A percentile compares a stretch with the other conserved stretches of the same genome.
Conservation (phyloP, 139 green algal species). For the Picochlorum sp. region DNA sequence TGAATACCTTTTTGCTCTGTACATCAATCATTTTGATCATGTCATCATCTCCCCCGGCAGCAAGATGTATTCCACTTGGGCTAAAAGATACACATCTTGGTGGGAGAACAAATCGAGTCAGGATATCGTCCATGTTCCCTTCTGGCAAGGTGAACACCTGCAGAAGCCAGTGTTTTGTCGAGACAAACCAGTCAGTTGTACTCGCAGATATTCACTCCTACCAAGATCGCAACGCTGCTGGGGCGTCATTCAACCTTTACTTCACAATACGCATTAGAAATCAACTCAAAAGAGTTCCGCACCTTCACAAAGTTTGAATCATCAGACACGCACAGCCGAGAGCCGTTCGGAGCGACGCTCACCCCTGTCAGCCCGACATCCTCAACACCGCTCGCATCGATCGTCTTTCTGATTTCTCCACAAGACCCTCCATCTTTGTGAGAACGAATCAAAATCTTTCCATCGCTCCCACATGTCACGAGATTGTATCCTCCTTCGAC, state of each 20-base stretch:
- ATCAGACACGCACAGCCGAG: slow-evolving; percentile 27
- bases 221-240: not conserved
- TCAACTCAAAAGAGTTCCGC: no score
- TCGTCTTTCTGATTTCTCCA: slow-evolving; percentile 19
- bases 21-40: slow-evolving; percentile 64
- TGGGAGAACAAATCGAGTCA: slow-evolving; percentile 63
- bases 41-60: slow-evolving; percentile 65
- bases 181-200: not conserved
- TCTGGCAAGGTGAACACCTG: slow-evolving; percentile 36
- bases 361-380: not conserved
- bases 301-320: slow-evolving; percentile 39
- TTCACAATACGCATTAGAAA: not conserved
- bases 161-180: slow-evolving; percentile 13
- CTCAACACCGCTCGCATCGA: not conserved
- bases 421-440: slow-evolving; percentile 1
- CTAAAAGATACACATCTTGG: slow-evolving; percentile 48
- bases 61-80: slow-evolving; percentile 45
- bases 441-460: slow-evolving; percentile 13
- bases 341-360: slow-evolving; percentile 12
- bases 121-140: slow-evolving; percentile 33
- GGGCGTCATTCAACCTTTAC: not conserved
- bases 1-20: slow-evolving; percentile 33
- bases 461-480: slow-evolving; percentile 27
- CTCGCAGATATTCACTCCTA: not conserved
- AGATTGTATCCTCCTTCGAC: slow-evolving; percentile 2